These are phyloP conservation scores for Penicillium sp. DNA, from an alignment of 2,329 filamentous ascomycete species.

Conservation along the genomic window DNA sequence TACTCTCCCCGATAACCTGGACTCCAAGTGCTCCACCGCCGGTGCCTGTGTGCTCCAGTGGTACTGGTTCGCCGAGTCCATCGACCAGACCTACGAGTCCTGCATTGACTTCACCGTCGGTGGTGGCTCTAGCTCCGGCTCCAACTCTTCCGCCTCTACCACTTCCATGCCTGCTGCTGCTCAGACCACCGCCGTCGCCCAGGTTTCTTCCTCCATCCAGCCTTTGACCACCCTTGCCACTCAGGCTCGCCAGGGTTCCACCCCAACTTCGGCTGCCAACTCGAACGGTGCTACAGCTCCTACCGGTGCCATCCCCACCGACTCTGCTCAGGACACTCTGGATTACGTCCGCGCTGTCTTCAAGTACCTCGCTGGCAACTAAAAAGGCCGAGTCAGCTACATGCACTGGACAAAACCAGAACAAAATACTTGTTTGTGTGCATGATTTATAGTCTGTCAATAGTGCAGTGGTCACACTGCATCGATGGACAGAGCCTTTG, in stretches of 20 bases:
- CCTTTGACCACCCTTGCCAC: conserved; percentile 16
- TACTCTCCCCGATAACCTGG: conserved; percentile 27
- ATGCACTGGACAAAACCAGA: too few relatives aligned
- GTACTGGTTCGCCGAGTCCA: conserved; percentile 31
- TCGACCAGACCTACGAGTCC: conserved; percentile 34
- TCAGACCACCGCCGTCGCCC: background rate
- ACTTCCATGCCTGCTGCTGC: background rate
- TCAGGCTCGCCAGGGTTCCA: conserved; percentile 9
- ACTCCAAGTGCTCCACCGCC: conserved; percentile 21
- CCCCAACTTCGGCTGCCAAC: conserved; percentile 2
- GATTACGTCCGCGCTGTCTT: conserved; percentile 10
- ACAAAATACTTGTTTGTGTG: background rate
- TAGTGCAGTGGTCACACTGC: too few relatives aligned
- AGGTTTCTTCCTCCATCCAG: background rate
- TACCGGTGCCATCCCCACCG: conserved; percentile 10
- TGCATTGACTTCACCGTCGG: conserved; percentile 30
- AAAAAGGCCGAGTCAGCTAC: conserved; percentile 3
- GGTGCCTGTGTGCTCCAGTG: conserved; percentile 32
- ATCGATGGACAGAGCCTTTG: too few relatives aligned
- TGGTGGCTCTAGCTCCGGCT: conserved; percentile 14
- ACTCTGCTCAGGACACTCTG: conserved; percentile 12
- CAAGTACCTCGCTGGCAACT: conserved; percentile 12
- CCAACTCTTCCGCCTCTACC: conserved; percentile 10
- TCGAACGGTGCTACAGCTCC: conserved; percentile 4
- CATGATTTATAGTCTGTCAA: background rate